Evolutionary conservation across 805 yeast species (phyloP).

Genomic region (Torulaspora quercuum): DNA sequence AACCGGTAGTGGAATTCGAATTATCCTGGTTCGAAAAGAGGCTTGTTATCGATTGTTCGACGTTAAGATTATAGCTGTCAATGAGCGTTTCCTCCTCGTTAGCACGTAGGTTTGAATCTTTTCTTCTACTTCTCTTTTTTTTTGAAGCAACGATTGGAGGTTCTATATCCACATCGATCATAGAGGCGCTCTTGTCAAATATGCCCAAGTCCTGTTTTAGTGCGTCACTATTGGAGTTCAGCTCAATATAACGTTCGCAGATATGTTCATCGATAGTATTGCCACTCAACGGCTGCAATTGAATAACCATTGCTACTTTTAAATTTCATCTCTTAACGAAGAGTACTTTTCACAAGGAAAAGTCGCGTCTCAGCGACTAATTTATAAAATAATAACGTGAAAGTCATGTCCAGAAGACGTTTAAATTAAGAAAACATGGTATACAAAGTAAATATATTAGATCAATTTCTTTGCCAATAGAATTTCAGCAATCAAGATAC

Average conservation of each 20-base stretch:
- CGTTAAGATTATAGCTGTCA: conserved; percentile 22
- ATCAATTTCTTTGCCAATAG: conserved; percentile 72
- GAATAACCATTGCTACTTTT: background rate
- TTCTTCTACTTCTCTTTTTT: conserved; percentile 2
- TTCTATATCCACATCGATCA: conserved; percentile 26
- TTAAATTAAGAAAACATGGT: too few relatives aligned
- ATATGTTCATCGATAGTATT: conserved; percentile 33
- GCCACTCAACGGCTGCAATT: conserved; percentile 14
- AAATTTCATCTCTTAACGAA: too few relatives aligned
- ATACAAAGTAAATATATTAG: conserved; percentile 34
- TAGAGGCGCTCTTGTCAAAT: conserved; percentile 13
- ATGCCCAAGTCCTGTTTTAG: conserved; percentile 37
- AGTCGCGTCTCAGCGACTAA: conserved; percentile 1
- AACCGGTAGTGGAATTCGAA: conserved; percentile 38
- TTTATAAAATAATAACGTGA: conserved; percentile 1
- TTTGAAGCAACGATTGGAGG: conserved; percentile 14
- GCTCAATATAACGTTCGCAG: conserved; percentile 31
- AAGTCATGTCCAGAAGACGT: too few relatives aligned
- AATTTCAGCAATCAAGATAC: conserved; percentile 91
- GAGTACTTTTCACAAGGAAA: background rate
- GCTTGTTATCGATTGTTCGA: conserved; percentile 33
- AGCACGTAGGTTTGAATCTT: conserved; percentile 1
- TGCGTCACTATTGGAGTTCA: conserved; percentile 20
- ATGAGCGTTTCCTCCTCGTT: background rate
- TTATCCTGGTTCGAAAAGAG: conserved; percentile 31